phyloP scores from a whole-genome alignment of 139 green algal species.

The Prasinococcaceae sp. region DNA sequence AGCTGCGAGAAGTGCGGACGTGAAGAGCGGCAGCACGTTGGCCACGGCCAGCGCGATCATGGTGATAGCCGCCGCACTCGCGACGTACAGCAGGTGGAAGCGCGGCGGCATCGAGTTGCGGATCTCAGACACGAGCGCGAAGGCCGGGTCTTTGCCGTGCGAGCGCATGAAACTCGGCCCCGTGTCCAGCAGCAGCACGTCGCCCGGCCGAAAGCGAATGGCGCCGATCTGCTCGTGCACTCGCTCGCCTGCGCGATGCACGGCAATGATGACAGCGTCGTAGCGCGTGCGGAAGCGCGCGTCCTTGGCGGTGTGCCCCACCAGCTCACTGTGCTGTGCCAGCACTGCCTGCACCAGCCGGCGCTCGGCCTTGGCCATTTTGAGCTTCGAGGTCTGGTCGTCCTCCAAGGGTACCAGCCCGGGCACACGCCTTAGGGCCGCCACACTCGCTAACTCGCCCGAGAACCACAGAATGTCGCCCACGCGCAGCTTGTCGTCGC shows the following conservation, averaged over 20 bases:
- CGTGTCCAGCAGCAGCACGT: constrained; percentile 45
- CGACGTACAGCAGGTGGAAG: constrained; percentile 30
- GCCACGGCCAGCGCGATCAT: constrained; percentile 29
- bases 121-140: constrained; percentile 40
- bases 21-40: constrained; percentile 29
- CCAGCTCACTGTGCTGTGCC: constrained; percentile 23
- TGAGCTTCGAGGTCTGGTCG: constrained; percentile 8
- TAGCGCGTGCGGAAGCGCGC: constrained; percentile 48
- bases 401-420: constrained; percentile 30
- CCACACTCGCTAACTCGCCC: constrained; percentile 35
- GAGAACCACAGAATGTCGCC: constrained; percentile 66
- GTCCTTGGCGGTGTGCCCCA: constrained; percentile 36
- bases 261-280: constrained; percentile 57
- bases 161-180: constrained; percentile 26
- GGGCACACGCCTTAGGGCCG: constrained; percentile 39
- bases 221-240: constrained; percentile 29
- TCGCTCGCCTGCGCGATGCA: constrained; percentile 36
- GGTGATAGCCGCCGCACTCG: constrained; percentile 19
- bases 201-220: constrained; percentile 33
- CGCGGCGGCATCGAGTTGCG: constrained; percentile 29
- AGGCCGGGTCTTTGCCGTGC: constrained; percentile 24
- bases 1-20: constrained; percentile 31
- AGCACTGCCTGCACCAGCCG: constrained; percentile 46
- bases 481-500: constrained; percentile 13
- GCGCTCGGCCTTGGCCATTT: constrained; percentile 10